Evolutionary conservation across 2,329 filamentous ascomycete species (phyloP), one percentile per base, ranked within the genome.

Genomic region (Didymella keratinophila): DNA sequence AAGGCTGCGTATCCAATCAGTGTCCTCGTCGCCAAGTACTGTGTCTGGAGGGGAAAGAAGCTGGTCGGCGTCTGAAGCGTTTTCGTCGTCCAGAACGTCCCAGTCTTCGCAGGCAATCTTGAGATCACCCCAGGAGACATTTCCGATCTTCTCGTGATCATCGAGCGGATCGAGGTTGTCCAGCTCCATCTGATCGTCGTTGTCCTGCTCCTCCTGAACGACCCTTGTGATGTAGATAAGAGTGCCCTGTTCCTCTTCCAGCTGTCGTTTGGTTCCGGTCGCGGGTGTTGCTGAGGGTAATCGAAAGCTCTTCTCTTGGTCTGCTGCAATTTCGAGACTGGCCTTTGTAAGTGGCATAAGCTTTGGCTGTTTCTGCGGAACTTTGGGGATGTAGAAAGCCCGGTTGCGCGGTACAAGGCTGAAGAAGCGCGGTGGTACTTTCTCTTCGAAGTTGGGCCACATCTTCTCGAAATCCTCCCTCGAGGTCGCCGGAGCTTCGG

Each of bases 91-190:
- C 32, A 87, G 83, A 18, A 87, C 78, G 54, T 91, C 88, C 90
- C 92, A 98, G 73, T 97, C 92, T 58, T 92, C 87, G 70, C 93
- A 97, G 6, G 95, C 86, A 45, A 96, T 86, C 56, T 91, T 87
- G 54, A 99, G 86, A 69, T 98, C 93, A 51, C 89, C 86, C 76
- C 94, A 85, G 0, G 86, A 90, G 61, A 91, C 86, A 2, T 91
- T 92, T 30, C 88, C 91, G 18, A 95, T 82, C 20, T 83, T 85
- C 67, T 94, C 89, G 14, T 85, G 71, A 9, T 87, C 85, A 21
- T 83, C 79, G 27, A 84, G 80, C 25, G 79, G 81, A 48, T 86
- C 84, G 25, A 84, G 72, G 41, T 79, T 65, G 11, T 81, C 78
- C 30, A 84, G 77, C 5, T 81, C 77, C 58, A 79, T 80, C 23